Percentiles rank a stretch among this genome's conserved stretches.
phyloP scores from a whole-genome alignment of 139 green algal genomes.

The Asterochloris erici region DNA sequence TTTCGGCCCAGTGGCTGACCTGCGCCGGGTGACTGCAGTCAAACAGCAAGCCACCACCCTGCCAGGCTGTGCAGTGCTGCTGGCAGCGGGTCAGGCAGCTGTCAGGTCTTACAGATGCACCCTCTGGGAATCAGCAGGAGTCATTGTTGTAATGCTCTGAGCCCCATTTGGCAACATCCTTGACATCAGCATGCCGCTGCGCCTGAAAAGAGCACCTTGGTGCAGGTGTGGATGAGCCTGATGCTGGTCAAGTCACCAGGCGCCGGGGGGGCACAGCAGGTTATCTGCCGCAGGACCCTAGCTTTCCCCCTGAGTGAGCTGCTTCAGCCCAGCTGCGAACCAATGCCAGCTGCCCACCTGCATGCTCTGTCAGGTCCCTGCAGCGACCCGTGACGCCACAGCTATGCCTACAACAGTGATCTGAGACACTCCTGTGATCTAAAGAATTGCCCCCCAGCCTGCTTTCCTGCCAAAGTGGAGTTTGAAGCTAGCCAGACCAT shows the following conservation, averaged over 20 bases:
- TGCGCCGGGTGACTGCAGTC: too few species aligned
- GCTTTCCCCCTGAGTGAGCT: conserved; percentile 16
- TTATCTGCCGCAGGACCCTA: conserved; percentile 53
- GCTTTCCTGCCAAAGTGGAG: background rate
- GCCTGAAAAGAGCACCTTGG: background rate
- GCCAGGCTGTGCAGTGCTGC: background rate
- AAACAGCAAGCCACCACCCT: too few species aligned
- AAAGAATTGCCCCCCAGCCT: background rate
- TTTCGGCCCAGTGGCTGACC: too few species aligned
- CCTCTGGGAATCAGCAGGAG: background rate
- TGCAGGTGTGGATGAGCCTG: conserved; percentile 41
- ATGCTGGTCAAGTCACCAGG: conserved; percentile 30
- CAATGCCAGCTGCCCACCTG: background rate
- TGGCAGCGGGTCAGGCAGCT: background rate
- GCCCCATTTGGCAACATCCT: too few species aligned
- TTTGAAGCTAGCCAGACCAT: background rate
- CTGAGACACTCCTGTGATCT: background rate
- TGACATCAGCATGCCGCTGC: background rate
- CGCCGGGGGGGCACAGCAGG: conserved; percentile 34
- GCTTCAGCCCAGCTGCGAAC: background rate
- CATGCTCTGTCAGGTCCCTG: background rate
- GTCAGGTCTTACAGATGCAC: background rate
- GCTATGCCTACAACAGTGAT: background rate
- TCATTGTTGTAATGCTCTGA: background rate
- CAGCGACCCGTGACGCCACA: background rate